Evolutionary conservation across 2,329 filamentous ascomycete genomes (phyloP).

Genomic region (Ascochyta rabiei): DNA sequence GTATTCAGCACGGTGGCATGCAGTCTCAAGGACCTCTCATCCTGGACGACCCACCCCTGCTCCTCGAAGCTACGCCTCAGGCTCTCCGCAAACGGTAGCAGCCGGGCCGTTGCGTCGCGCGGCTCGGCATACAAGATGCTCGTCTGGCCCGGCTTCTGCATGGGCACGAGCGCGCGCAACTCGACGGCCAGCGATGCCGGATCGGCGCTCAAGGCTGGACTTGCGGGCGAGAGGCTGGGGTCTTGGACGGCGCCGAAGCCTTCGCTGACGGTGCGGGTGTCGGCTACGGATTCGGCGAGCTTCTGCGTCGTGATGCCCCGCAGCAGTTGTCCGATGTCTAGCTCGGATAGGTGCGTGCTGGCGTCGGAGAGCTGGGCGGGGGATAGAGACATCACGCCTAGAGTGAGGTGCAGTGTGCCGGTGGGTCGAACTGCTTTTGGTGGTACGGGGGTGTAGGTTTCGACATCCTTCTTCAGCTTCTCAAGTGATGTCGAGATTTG

Average conservation of each 20-base stretch:
- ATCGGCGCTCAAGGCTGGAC: conserved; percentile 9
- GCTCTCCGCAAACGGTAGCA: conserved; percentile 64
- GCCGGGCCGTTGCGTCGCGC: conserved; percentile 58
- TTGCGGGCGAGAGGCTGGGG: conserved; percentile 18
- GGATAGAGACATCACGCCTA: conserved; percentile 81
- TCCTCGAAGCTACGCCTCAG: conserved; percentile 62
- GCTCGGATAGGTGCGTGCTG: conserved; percentile 42
- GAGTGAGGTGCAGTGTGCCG: conserved; percentile 82
- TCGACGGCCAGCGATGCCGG: conserved; percentile 46
- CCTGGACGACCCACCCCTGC: conserved; percentile 62
- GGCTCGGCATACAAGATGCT: conserved; percentile 63
- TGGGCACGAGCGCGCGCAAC: conserved; percentile 61
- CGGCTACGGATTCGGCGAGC: conserved; percentile 21
- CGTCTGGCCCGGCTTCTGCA: conserved; percentile 61
- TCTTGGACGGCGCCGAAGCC: conserved; percentile 23
- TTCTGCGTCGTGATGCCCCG: conserved; percentile 24
- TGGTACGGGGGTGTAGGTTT: conserved; percentile 64
- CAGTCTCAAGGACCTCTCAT: conserved; percentile 70
- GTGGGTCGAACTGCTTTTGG: conserved; percentile 73
- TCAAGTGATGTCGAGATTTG: conserved; percentile 69
- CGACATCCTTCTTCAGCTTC: conserved; percentile 57
- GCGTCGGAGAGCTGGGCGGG: conserved; percentile 57
- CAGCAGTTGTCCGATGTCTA: conserved; percentile 50
- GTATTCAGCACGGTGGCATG: conserved; percentile 90
- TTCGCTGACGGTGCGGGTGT: conserved; percentile 37